Evolutionary conservation across 2,329 filamentous ascomycete species (phyloP).

Genomic region (Fusarium devonianum): DNA sequence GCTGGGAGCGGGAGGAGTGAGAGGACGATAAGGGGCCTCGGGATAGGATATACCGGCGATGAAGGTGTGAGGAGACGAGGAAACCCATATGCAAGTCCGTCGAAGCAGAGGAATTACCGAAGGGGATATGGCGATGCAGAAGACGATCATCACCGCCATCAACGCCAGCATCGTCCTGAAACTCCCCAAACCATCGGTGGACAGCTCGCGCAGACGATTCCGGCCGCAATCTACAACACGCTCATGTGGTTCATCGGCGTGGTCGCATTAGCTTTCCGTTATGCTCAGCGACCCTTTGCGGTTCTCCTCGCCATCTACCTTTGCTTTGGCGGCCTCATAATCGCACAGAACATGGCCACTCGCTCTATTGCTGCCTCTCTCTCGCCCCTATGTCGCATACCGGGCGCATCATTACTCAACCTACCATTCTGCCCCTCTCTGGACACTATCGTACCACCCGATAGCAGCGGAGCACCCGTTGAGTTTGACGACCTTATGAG

Average conservation of each 20-base stretch:
- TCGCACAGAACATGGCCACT: conserved; percentile 68
- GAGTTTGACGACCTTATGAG: conserved; percentile 80
- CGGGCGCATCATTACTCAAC: conserved; percentile 66
- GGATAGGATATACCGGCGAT: conserved; percentile 26
- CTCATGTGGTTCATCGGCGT: conserved; percentile 62
- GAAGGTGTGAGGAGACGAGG: conserved; percentile 43
- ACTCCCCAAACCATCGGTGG: conserved; percentile 37
- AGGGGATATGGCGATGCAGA: conserved; percentile 26
- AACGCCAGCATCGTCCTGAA: conserved; percentile 14
- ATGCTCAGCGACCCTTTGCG: conserved; percentile 70
- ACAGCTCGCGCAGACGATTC: conserved; percentile 47
- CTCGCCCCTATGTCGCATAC: conserved; percentile 74
- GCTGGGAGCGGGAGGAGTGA: conserved; percentile 45
- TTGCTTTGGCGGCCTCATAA: conserved; percentile 63
- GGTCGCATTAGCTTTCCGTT: conserved; percentile 64
- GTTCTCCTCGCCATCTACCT: conserved; percentile 68
- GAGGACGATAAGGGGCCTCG: conserved; percentile 44
- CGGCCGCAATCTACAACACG: conserved; percentile 49
- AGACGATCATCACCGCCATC: conserved; percentile 21
- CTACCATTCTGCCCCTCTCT: conserved; percentile 67
- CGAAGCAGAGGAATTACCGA: conserved; percentile 33
- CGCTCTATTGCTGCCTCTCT: conserved; percentile 67
- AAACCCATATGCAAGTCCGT: conserved; percentile 34
- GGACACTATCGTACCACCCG: conserved; percentile 39
- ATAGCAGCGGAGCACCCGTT: conserved; percentile 46